Percentiles rank a stretch among this genome's conserved stretches.
These are phyloP conservation scores for Zygoascus bituminiphila DNA, from an alignment of 805 yeast species.

Conservation along the genomic window DNA sequence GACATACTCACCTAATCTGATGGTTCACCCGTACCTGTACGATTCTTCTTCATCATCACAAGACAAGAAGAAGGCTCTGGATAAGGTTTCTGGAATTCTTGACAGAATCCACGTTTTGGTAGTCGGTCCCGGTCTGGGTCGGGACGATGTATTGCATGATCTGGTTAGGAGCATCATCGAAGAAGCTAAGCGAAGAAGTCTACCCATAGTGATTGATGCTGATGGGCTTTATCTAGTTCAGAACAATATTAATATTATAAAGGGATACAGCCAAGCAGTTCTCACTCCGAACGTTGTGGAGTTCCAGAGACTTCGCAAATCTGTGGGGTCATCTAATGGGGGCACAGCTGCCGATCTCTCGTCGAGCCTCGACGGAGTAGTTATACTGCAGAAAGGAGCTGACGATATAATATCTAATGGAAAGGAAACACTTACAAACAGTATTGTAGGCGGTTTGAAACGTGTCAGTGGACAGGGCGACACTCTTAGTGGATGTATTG, in stretches of 20 bases:
- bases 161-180: conserved; percentile 50
- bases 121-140: conserved; percentile 90
- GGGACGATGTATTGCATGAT: conserved; percentile 61
- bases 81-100: conserved; percentile 48
- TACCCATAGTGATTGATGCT: conserved; percentile 83
- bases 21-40: conserved; percentile 88
- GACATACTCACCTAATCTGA: conserved; percentile 81
- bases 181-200: conserved; percentile 44
- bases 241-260: conserved; percentile 44
- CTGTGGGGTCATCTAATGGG: conserved; percentile 30
- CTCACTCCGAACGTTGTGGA: conserved; percentile 89
- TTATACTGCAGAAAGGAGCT: conserved; percentile 66
- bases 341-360: conserved; percentile 34
- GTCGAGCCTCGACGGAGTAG: conserved; percentile 43
- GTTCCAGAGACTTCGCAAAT: conserved; percentile 57
- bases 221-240: conserved; percentile 72
- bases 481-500: conserved; percentile 77
- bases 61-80: conserved; percentile 35
- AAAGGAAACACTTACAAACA: conserved; percentile 35
- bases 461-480: conserved; percentile 98
- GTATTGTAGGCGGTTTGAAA: conserved; percentile 55
- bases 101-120: conserved; percentile 71
- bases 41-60: conserved; percentile 34
- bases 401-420: conserved; percentile 56
- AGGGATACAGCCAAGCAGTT: conserved; percentile 51